Base-by-base conservation (phyloP, 2,329 filamentous ascomycete species). In the Rhynchosporium graminicola region DNA sequence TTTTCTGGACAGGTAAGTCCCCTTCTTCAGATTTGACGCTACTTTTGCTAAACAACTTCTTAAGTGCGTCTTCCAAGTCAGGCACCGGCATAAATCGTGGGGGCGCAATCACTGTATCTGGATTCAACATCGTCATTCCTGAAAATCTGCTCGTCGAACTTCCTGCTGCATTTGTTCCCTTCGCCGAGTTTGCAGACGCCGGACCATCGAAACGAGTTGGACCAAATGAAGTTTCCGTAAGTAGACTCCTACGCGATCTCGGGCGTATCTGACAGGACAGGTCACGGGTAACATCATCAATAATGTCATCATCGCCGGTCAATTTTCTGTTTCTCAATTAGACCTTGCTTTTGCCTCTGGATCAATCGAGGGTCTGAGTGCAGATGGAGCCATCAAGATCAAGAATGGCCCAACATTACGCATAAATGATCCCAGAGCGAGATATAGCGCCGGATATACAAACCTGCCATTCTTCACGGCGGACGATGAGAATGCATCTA, bases 121-220 rank as follows among this genome's bases (percentile, higher is more conserved):
- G 78, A 0, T 80, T 77, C 66, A 73, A 67, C 15, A 76, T 83
- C 51, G 74, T 70, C 9, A 78, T 83, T 2, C 80, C 80, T 3
- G 76, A 81, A 69, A 83, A 83, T 63, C 65, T 82, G 29, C 75
- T 81, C 8, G 78, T 81, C 3, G 76, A 80, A 56, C 82, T 82
- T 46, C 80, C 80, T 0, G 77, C 76, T 3, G 76, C 77, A 12
- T 80, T 75, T 65, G 74, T 80, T 31, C 78, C 79, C 0, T 82
- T 66, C n/a, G 62, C 62, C 13, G 64, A 66, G 57, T 66, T 66
- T 43, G 42, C 56, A 40, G 46, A 56, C n/a, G 64, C 54, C 7
- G 54, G 54, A 3, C 7, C 54, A 33, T 45, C 40, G n/a, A 31
- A 64, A 50, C 46, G 54, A 57, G 56, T 56, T 12, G 60, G 59